Evolutionary conservation across 208 protist genomes (phyloP).

Genomic region (Crithidia thermophila): DNA sequence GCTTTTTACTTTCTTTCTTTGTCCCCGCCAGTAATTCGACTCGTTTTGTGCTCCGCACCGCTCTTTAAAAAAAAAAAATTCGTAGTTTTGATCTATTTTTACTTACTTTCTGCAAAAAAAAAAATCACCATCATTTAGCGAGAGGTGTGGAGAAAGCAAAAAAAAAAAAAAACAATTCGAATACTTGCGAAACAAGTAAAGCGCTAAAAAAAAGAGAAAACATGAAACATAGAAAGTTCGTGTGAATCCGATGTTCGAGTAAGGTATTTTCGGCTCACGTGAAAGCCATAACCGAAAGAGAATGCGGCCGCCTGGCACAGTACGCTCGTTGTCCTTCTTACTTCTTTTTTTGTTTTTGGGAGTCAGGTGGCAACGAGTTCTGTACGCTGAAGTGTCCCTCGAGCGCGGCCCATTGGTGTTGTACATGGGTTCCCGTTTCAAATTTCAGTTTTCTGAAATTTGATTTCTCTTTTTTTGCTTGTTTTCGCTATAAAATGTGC

Average conservation of each 20-base stretch:
- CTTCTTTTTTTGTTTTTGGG: not conserved
- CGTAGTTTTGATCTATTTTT: not conserved
- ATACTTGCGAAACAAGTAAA: not conserved
- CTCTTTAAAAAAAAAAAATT: not conserved
- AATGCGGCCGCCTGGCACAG: slow-evolving; percentile 8
- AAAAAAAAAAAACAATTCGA: not conserved
- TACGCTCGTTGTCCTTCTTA: not conserved
- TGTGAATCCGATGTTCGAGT: not conserved
- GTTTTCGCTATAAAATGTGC: no score
- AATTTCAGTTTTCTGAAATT: not conserved
- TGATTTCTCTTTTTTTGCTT: not conserved
- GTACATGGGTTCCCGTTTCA: slow-evolving; percentile 1
- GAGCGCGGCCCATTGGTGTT: slow-evolving; percentile 13
- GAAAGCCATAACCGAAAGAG: not conserved
- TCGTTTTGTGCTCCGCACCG: no score
- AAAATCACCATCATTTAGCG: not conserved
- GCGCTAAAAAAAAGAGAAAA: no score
- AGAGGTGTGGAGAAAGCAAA: no score
- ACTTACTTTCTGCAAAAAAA: no score
- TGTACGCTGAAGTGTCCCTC: not conserved
- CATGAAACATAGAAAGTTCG: not conserved
- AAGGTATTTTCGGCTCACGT: not conserved
- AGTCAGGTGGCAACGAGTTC: not conserved
- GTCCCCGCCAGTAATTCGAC: no score
- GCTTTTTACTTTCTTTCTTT: no score